Conservation (phyloP, 805 yeast genomes). For the Barnettozyma siamensis region DNA sequence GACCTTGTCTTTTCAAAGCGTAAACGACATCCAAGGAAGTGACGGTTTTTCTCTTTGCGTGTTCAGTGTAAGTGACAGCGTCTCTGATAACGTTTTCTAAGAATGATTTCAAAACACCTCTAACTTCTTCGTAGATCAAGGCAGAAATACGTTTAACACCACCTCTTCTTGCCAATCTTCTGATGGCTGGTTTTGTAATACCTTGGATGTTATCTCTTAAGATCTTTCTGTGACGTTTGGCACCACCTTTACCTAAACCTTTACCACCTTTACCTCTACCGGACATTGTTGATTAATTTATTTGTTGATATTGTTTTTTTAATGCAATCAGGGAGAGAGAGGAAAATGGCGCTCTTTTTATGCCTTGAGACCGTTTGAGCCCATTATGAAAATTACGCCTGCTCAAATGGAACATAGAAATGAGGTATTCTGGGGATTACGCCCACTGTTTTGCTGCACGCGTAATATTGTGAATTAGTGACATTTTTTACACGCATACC, state of each 20-base stretch:
- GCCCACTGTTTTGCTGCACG: too few species aligned
- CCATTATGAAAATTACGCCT: too few species aligned
- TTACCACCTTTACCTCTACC: constrained; percentile 99
- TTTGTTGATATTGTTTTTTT: constrained; percentile 15
- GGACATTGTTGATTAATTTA: constrained; percentile 52
- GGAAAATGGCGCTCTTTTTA: background rate
- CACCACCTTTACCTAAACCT: constrained; percentile 99
- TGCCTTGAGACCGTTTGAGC: too few species aligned
- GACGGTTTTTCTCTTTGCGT: constrained; percentile 99
- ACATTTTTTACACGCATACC: too few species aligned
- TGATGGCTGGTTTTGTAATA: constrained; percentile 98
- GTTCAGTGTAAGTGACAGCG: constrained; percentile 99
- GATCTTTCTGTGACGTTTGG: constrained; percentile 99
- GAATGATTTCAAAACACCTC: constrained; percentile 94
- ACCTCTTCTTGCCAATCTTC: constrained; percentile 99
- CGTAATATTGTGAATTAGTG: too few species aligned
- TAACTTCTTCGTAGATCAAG: constrained; percentile 96
- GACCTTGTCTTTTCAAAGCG: constrained; percentile 99
- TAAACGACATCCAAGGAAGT: constrained; percentile 98
- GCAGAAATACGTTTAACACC: constrained; percentile 99
- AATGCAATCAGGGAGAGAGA: too few species aligned
- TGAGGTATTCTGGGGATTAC: too few species aligned
- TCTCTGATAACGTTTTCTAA: constrained; percentile 97
- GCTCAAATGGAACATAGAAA: too few species aligned
- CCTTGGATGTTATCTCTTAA: constrained; percentile 99